Evolutionary conservation across 257 asterid genomes (phyloP).

Genomic region (Plantago major): DNA sequence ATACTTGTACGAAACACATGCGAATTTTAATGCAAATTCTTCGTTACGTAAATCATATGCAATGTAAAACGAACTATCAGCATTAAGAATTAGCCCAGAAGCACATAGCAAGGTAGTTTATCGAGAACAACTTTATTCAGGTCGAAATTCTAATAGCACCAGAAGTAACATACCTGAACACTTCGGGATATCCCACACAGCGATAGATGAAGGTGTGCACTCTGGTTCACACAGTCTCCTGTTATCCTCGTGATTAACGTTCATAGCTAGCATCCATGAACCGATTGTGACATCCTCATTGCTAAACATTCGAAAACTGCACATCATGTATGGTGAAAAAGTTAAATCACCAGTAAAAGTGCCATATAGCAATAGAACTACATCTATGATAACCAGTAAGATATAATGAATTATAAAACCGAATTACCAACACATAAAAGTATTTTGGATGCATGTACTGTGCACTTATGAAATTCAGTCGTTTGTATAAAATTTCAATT

Average conservation of each 20-base stretch:
- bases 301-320: conserved; percentile 98
- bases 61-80: too few relatives aligned
- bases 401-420: too few relatives aligned
- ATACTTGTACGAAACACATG: too few relatives aligned
- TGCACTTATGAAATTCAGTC: too few relatives aligned
- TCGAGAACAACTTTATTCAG: background rate
- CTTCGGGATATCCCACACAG: conserved; percentile 99
- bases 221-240: conserved; percentile 60
- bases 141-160: background rate
- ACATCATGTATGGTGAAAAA: background rate
- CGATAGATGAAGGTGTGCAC: conserved; percentile 69
- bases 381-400: too few relatives aligned
- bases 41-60: too few relatives aligned
- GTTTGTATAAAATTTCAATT: too few relatives aligned
- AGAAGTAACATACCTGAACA: conserved; percentile 69
- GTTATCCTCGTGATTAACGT: conserved; percentile 77
- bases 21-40: too few relatives aligned
- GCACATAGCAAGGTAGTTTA: background rate
- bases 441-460: too few relatives aligned
- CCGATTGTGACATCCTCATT: conserved; percentile 99
- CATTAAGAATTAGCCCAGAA: conserved; percentile 5
- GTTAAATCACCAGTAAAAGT: background rate
- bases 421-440: too few relatives aligned
- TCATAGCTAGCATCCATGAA: conserved; percentile 99
- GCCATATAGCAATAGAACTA: too few relatives aligned